Conservation (phyloP, 1,284 basidiomycete species). For the Cronartium quercuum region DNA sequence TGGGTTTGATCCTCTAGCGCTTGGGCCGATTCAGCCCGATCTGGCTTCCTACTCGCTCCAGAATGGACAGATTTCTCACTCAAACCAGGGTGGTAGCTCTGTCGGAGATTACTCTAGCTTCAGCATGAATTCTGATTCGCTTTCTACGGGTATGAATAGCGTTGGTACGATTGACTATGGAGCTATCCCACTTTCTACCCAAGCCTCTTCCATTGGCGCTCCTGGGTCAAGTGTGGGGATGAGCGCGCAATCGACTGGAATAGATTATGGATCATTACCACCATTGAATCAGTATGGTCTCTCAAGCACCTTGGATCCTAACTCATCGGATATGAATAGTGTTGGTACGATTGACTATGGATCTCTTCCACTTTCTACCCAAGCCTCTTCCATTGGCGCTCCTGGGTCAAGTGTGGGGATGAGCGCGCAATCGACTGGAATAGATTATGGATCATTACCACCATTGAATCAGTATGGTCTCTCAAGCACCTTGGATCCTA, state of each 20-base stretch:
- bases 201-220: not conserved
- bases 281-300: not conserved
- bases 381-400: not conserved
- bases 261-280: not conserved
- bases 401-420: not conserved
- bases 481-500: too few relatives aligned
- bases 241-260: not conserved
- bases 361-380: not conserved
- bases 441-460: not conserved
- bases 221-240: not conserved
- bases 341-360: not conserved
- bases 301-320: too few relatives aligned
- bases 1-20: not conserved
- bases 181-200: not conserved
- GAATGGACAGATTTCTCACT: not conserved
- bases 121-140: not conserved
- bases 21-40: not conserved
- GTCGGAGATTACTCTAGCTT: not conserved
- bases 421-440: not conserved
- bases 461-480: not conserved
- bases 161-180: not conserved
- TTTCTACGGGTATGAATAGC: not conserved
- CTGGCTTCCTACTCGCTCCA: not conserved
- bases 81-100: not conserved
- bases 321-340: not conserved